Evolutionary conservation across 257 asterid genomes (phyloP).

Genomic region (Solanum pinnatisectum): DNA sequence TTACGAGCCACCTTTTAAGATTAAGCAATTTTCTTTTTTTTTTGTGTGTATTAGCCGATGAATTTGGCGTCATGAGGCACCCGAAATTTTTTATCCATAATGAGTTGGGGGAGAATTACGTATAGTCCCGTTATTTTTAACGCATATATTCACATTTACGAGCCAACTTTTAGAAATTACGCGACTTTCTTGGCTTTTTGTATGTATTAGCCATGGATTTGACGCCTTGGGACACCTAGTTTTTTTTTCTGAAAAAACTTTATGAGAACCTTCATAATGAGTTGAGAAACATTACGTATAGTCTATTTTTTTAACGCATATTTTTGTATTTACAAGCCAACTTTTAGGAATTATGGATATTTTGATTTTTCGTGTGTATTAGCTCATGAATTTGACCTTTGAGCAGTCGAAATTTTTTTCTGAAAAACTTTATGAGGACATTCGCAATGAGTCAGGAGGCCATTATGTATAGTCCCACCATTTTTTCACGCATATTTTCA

Average conservation of each 20-base stretch:
- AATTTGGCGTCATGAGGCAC: neutral
- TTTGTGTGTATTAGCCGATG: neutral
- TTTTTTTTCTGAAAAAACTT: too few relatives aligned
- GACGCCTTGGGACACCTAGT: rapidly evolving
- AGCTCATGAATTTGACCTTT: neutral
- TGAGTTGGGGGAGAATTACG: too few relatives aligned
- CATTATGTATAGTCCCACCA: neutral
- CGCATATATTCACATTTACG: rapidly evolving
- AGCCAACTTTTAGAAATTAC: too few relatives aligned
- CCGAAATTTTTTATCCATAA: too few relatives aligned
- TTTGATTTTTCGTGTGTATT: neutral
- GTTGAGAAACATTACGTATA: neutral
- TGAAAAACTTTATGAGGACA: neutral
- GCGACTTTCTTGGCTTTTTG: too few relatives aligned
- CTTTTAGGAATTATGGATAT: too few relatives aligned
- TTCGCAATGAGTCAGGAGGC: neutral
- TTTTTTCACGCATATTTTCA: neutral
- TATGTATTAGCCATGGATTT: neutral
- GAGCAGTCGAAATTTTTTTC: rapidly evolving
- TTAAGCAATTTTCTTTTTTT: too few relatives aligned
- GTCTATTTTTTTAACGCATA: too few relatives aligned
- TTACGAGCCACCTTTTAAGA: neutral
- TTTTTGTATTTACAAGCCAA: too few relatives aligned
- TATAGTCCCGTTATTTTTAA: too few relatives aligned
- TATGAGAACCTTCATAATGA: too few relatives aligned